These are phyloP conservation scores for Ceriops tagal DNA, from an alignment of 345 rosid genomes.

Conservation along the genomic window DNA sequence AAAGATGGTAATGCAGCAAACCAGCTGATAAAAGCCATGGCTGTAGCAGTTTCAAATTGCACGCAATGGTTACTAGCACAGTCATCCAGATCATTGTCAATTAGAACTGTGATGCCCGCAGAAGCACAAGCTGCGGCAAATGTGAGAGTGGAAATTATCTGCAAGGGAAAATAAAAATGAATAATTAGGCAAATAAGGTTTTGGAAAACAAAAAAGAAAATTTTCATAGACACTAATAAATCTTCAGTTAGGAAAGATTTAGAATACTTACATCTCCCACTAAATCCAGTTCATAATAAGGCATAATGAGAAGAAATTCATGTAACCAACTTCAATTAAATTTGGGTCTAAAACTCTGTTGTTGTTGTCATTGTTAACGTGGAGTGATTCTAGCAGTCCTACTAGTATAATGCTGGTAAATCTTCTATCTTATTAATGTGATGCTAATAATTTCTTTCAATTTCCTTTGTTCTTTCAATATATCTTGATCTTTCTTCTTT, in stretches of 20 bases:
- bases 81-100: slow-evolving; percentile 58
- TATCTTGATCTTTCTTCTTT: no score
- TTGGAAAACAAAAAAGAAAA: background rate
- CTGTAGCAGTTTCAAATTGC: slow-evolving; percentile 70
- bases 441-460: no score
- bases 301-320: no score
- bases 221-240: background rate
- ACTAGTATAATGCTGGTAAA: no score
- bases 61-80: slow-evolving; percentile 54
- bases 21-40: slow-evolving; percentile 76
- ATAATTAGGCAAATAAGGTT: background rate
- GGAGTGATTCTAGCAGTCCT: no score
- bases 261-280: no score
- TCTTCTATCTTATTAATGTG: no score
- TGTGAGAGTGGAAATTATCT: slow-evolving; percentile 69
- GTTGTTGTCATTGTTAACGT: no score
- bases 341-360: no score
- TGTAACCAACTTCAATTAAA: no score
- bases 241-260: background rate
- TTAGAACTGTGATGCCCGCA: slow-evolving; percentile 78
- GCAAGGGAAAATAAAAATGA: slow-evolving; percentile 18
- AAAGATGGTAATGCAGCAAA: slow-evolving; percentile 61
- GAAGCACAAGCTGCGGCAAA: slow-evolving; percentile 84
- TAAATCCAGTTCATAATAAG: no score
- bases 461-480: no score